A percentile compares a stretch with the other conserved stretches of the same genome.
phyloP scores from a whole-genome alignment of 371 early-diverging fungal species.

The Batkoa obscura region DNA sequence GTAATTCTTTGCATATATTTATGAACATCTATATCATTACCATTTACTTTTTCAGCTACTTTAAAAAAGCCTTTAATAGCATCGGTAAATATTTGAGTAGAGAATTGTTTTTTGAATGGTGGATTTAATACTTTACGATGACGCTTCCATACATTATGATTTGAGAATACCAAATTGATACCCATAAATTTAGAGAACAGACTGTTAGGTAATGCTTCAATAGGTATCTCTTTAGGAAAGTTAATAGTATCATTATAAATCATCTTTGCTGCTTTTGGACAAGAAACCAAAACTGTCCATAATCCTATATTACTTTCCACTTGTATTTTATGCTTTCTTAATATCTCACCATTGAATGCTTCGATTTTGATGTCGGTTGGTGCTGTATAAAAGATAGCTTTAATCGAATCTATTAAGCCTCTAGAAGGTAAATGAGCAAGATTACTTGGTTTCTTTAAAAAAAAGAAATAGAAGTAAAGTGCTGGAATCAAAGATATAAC shows the following conservation, averaged over 20 bases:
- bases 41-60: not conserved
- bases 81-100: not conserved
- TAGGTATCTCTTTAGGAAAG: not conserved
- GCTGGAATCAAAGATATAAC: no score
- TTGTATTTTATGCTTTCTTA: no score
- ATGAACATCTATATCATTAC: conserved; percentile 16
- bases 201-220: not conserved
- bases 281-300: not conserved
- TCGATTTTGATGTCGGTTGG: no score
- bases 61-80: not conserved
- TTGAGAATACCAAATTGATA: not conserved
- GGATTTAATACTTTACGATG: conserved; percentile 12
- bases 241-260: not conserved
- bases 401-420: no score
- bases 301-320: no score
- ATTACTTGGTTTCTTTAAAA: no score
- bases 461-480: no score
- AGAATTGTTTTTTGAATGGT: conserved; percentile 8
- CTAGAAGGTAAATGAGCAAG: no score
- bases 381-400: no score
- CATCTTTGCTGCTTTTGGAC: not conserved
- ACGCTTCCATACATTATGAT: not conserved
- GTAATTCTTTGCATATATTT: not conserved
- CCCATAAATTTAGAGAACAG: not conserved
- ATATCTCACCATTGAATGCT: no score